Conservation (phyloP, 371 early-diverging fungal species). For the Phascolomyces articulosus region DNA sequence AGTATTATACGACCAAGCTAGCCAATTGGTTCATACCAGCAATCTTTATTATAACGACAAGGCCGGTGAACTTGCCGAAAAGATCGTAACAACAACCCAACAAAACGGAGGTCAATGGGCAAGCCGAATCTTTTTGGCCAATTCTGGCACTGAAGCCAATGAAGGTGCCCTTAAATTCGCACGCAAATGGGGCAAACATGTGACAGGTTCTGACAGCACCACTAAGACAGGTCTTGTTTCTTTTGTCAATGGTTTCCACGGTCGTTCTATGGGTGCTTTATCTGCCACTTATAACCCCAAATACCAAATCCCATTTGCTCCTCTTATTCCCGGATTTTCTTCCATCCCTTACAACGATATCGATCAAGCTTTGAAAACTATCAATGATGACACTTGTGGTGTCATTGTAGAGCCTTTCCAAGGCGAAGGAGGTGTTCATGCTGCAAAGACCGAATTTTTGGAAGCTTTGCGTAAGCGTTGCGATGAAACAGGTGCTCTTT, state of each 20-base stretch:
- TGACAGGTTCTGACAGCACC: conserved; percentile 18
- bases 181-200: conserved; percentile 81
- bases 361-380: conserved; percentile 52
- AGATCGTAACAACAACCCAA: conserved; percentile 65
- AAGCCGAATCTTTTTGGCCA: conserved; percentile 81
- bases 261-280: conserved; percentile 92
- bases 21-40: conserved; percentile 76
- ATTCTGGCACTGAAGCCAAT: conserved; percentile 93
- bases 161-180: conserved; percentile 94
- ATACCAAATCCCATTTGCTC: conserved; percentile 91
- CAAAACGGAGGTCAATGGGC: conserved; percentile 49
- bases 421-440: conserved; percentile 93
- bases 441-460: conserved; percentile 74
- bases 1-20: conserved; percentile 77
- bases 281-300: conserved; percentile 90
- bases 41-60: conserved; percentile 87
- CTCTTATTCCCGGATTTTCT: conserved; percentile 86
- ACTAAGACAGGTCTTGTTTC: conserved; percentile 71
- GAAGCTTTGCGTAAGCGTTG: conserved; percentile 76
- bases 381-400: conserved; percentile 82
- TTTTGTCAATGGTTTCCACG: conserved; percentile 92
- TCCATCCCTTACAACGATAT: conserved; percentile 76
- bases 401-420: conserved; percentile 97
- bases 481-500: conserved; percentile 78
- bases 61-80: conserved; percentile 74